Base-by-base conservation (phyloP, 768 basidiomycete species). In the Trichaptum fuscoviolaceum region DNA sequence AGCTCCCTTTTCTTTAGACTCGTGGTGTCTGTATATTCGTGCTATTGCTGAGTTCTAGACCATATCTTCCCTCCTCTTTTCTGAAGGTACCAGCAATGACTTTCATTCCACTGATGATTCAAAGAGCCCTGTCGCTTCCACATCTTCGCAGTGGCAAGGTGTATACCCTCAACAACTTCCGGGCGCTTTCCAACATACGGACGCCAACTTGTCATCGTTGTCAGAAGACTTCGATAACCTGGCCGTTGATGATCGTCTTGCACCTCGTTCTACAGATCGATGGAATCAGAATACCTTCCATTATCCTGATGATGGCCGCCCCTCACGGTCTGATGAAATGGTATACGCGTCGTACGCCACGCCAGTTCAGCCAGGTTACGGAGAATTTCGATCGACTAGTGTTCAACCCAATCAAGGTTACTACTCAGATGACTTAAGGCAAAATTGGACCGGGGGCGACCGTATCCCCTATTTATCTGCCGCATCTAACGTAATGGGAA, bases 401-500 rank as follows among this genome's bases (percentile, higher is more conserved):
- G 42, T 12, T 15, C 42, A 52, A 70, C 35, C 63, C 67, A 57
- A 61, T 57, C 67, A 26, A 34, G 57, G 66, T 35, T 12, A 52
- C 12, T 52, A 52, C 20, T 52, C 42, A 12, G 20, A 52, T 15
- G 20, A 12, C 42, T 52, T 20, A 3, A 20, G 42, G 42, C 42
- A 52, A 12, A 20, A 52, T 12, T 52, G 42, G 42, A 52, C 30
- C 30, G 30, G 62, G 18, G 75, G 75, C 35, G 82, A 83, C 64
- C 87, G 85, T 69, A 85, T 87, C 72, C 79, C 82, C 42, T 75
- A 92, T 15, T 89, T 91, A 74, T 83, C 84, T 10, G 92, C 91
- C 17, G 92, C 92, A 9, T 91, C 92, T 9, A 86, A 90, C 74
- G 89, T 93, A 9, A 82, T 94, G 18, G 92, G 92, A 18, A 87